Base-by-base conservation (phyloP, 2,329 filamentous ascomycete species). In the Pseudocercospora vitis region DNA sequence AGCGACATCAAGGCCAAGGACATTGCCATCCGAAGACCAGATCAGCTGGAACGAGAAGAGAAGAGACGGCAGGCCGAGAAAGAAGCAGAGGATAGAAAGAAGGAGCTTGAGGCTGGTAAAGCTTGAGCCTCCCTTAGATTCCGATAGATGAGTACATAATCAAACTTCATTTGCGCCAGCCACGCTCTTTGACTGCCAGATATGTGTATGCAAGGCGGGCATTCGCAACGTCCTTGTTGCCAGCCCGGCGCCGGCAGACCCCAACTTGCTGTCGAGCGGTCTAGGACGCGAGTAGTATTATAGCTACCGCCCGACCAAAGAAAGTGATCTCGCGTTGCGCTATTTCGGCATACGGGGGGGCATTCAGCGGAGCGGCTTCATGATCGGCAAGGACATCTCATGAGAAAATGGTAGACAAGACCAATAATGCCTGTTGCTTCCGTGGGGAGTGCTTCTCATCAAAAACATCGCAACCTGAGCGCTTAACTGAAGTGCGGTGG, bases 1-100 rank as follows among this genome's bases (percentile, higher is more conserved):
- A 92, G 88, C 61, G 94, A 99, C 72, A 95, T 89, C 76, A 85
- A 84, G 61, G 90, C 94, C 1, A 92, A 95, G 70, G 94, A 97
- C 69, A 97, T 99, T 67, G 92, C 94, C 1, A 78, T 88, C 48
- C 81, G 94, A 59, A 79, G 94, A 53, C 85, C 88, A 3, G 94
- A 99, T 68, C 94, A 99, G 79, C 75, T 95, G 8, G 82, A 85
- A 69, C 78, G 85, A 37, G 92, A 97, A 75, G 76, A 81, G 52
- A 78, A 79, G 59, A 81, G 91, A 62, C 88, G 87, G 70, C 78
- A 78, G 53, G 73, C 74, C 52, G 73, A 77, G 61, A 60, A 70
- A 50, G 71, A 73, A 54, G 70, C 68, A 54, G 68, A 71, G 40
- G 64, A 70, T 62, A 68, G 69, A 59, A 71, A 73, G 55, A 71